These are phyloP conservation scores for Monilinia polystroma DNA, from an alignment of 2,329 filamentous ascomycete genomes.

Conservation along the genomic window DNA sequence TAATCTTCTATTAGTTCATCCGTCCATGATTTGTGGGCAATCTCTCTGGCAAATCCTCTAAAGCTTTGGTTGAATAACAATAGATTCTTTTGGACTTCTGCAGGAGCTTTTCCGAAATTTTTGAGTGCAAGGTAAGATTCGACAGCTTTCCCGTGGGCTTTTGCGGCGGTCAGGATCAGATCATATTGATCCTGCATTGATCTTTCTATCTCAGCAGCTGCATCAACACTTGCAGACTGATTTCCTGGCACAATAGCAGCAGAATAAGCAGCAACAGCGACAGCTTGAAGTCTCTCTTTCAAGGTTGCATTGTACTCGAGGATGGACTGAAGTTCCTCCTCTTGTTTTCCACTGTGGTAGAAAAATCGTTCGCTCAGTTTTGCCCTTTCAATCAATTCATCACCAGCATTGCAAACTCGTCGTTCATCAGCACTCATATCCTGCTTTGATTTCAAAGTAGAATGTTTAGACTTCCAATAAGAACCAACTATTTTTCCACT, in stretches of 20 bases:
- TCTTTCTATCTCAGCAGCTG: background rate
- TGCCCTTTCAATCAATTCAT: constrained; percentile 1
- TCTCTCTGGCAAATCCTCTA: background rate
- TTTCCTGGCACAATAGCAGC: background rate
- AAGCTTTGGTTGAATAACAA: constrained; percentile 7
- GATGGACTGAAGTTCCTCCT: background rate
- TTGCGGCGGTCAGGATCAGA: background rate
- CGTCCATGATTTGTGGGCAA: background rate
- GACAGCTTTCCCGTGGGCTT: background rate
- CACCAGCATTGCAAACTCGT: background rate
- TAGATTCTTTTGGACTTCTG: background rate
- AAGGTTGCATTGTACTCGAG: background rate
- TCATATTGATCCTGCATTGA: constrained; percentile 4
- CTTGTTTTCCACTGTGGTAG: background rate
- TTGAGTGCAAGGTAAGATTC: background rate
- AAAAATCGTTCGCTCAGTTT: constrained; percentile 1
- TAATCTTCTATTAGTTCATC: background rate
- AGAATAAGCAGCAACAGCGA: background rate
- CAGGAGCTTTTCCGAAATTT: background rate
- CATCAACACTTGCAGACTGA: background rate
- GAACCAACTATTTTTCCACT: background rate
- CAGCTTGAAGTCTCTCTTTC: background rate
- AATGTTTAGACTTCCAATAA: background rate
- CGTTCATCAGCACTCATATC: constrained; percentile 7
- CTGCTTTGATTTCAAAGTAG: background rate